Percentiles rank a stretch among this genome's conserved stretches.
Evolutionary conservation across 805 yeast genomes (phyloP).

Genomic region (Metschnikowia proteae): DNA sequence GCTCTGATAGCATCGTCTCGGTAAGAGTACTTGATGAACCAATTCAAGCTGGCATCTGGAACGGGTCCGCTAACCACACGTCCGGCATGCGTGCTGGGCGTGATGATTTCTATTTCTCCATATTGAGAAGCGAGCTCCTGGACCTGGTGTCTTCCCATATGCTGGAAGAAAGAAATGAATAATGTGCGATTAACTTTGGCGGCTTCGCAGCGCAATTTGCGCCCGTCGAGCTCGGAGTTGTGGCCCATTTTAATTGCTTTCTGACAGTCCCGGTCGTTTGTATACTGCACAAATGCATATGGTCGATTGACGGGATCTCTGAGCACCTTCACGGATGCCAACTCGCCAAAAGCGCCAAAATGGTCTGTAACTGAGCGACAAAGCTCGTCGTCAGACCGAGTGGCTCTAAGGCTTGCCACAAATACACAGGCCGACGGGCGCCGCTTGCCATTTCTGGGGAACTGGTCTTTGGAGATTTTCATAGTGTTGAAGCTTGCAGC

Average conservation of each 20-base stretch:
- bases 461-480: slow-evolving; percentile 1
- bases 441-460: slow-evolving; percentile 5
- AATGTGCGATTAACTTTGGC: slow-evolving; percentile 90
- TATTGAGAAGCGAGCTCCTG: slow-evolving; percentile 41
- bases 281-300: slow-evolving; percentile 88
- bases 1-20: slow-evolving; percentile 88
- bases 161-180: slow-evolving; percentile 43
- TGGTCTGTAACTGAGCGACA: slow-evolving; percentile 64
- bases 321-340: slow-evolving; percentile 73
- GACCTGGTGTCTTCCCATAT: slow-evolving; percentile 31
- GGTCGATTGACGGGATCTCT: slow-evolving; percentile 80
- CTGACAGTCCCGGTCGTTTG: slow-evolving; percentile 64
- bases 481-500: slow-evolving; percentile 1
- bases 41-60: slow-evolving; percentile 31
- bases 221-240: slow-evolving; percentile 63
- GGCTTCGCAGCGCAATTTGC: slow-evolving; percentile 80
- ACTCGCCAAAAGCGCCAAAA: slow-evolving; percentile 67
- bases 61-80: slow-evolving; percentile 12
- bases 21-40: slow-evolving; percentile 77
- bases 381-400: slow-evolving; percentile 65
- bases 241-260: slow-evolving; percentile 67
- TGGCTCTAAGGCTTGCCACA: slow-evolving; percentile 76
- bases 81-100: slow-evolving; percentile 38
- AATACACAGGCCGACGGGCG: slow-evolving; percentile 81
- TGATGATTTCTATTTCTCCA: slow-evolving; percentile 75